phyloP scores from a whole-genome alignment of 257 asterid genomes.

The Rhazya stricta region DNA sequence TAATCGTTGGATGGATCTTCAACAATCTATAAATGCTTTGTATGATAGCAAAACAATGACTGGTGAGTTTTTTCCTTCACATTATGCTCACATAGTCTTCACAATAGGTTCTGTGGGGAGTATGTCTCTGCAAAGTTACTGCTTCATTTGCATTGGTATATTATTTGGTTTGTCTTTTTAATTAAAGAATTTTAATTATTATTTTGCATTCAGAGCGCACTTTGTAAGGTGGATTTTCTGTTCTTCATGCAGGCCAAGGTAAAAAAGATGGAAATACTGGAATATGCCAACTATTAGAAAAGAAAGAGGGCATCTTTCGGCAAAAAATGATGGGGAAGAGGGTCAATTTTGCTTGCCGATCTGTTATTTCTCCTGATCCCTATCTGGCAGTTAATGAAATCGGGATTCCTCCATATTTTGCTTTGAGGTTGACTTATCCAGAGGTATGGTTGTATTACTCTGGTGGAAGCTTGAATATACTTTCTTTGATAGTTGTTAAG shows the following conservation, averaged over 20 bases:
- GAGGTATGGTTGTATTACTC: slow-evolving; percentile 50
- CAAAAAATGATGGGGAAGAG: slow-evolving; percentile 99
- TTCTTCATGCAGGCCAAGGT: slow-evolving; percentile 45
- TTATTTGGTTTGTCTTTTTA: background rate
- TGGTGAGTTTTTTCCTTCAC: slow-evolving; percentile 40
- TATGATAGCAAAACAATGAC: slow-evolving; percentile 75
- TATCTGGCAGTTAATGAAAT: slow-evolving; percentile 91
- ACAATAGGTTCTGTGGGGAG: background rate
- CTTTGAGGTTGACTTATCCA: slow-evolving; percentile 80
- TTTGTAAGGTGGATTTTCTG: slow-evolving; percentile 12
- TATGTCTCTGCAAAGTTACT: background rate
- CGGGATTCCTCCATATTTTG: slow-evolving; percentile 96
- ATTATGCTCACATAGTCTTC: background rate
- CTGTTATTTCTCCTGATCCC: slow-evolving; percentile 98
- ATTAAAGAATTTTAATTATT: background rate
- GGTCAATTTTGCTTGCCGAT: slow-evolving; percentile 92
- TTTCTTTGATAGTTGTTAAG: background rate
- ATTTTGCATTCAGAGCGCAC: background rate
- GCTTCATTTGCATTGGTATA: background rate
- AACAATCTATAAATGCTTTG: slow-evolving; percentile 71
- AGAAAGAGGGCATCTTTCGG: slow-evolving; percentile 95
- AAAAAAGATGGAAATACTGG: slow-evolving; percentile 53
- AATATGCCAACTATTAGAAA: slow-evolving; percentile 78
- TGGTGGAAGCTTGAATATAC: background rate
- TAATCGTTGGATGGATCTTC: slow-evolving; percentile 82